These are phyloP conservation scores for Annulohypoxylon bovei DNA, from an alignment of 495 filamentous ascomycete species.

Conservation along the genomic window DNA sequence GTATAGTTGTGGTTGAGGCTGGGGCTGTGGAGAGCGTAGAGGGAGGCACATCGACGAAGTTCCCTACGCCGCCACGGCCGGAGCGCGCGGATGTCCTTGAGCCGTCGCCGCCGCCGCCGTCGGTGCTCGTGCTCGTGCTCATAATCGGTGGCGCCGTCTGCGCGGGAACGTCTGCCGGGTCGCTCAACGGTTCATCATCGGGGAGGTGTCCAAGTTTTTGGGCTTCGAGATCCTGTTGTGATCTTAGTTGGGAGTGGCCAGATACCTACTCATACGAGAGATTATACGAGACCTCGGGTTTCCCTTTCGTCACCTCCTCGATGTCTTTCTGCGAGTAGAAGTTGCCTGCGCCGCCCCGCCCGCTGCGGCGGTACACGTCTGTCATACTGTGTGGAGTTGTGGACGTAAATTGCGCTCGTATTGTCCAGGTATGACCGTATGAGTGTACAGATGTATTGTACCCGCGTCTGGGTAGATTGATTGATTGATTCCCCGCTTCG, in stretches of 20 bases:
- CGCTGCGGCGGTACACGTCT: constrained; percentile 48
- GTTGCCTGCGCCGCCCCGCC: constrained; percentile 72
- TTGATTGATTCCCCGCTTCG: not conserved
- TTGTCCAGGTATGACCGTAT: not conserved
- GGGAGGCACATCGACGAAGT: constrained; percentile 57
- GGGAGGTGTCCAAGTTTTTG: constrained; percentile 43
- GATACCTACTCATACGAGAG: not conserved
- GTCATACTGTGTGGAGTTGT: constrained; percentile 16
- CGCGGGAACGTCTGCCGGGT: constrained; percentile 22
- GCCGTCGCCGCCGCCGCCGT: not conserved
- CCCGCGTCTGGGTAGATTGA: not conserved
- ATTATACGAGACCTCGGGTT: constrained; percentile 39
- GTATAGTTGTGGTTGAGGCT: constrained; percentile 25
- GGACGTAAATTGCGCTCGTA: not conserved
- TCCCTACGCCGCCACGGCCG: constrained; percentile 71
- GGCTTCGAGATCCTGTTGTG: constrained; percentile 56
- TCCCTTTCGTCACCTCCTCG: constrained; percentile 53
- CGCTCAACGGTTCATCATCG: constrained; percentile 29
- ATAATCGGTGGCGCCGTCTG: constrained; percentile 17
- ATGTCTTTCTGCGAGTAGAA: constrained; percentile 65
- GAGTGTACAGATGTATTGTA: not conserved
- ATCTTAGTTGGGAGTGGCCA: not conserved
- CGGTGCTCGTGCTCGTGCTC: constrained; percentile 1
- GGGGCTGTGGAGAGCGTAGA: constrained; percentile 25
- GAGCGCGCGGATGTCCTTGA: constrained; percentile 57